Base-by-base conservation (phyloP, 768 basidiomycete genomes). In the Rhodotorula babjevae region DNA sequence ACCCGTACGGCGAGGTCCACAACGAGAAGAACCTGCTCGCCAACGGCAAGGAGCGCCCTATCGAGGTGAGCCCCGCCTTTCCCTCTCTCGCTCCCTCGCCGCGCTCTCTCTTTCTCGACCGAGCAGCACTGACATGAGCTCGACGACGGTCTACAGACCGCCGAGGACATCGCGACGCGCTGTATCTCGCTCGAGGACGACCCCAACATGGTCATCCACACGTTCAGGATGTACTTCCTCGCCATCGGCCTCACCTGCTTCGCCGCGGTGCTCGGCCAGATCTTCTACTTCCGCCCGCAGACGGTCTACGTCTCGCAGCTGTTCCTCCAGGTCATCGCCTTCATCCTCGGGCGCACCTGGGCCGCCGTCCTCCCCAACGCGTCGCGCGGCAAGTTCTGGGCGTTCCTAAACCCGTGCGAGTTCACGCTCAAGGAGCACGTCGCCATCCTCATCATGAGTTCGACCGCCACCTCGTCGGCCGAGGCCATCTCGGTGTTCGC, bases 271-370 rank as follows among this genome's bases (percentile, higher is more conserved):
- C 71, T 80, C 15, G 76, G 74, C 33, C 72, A 75, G 63, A 36
- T 71, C 61, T 79, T 85, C 84, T 87, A 86, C 71, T 80, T 81
- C 77, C 78, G 80, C 49, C 79, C 79, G 3, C 78, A 78, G 61
- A 78, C 79, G 42, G 71, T 76, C 64, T 72, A 63, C 60, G 79
- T 79, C 60, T 78, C 77, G 16, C 75, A 78, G 61, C 77, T 79
- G 27, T 81, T 81, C 79, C 74, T 81, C 14, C 68, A 79, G 49
- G 75, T 81, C 53, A 74, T 81, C 63, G 74, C 79, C 40, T 79
- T 75, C 68, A 75, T 79, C 72, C 68, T 80, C 60, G 80, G 79
- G 15, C 69, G 77, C 49, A 49, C 69, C 14, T 78, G 74, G 76
- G 53, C 62, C 21, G 33, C 52, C 33, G 46, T 77, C 59, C 53